Evolutionary conservation across 139 green algal species (phyloP), one percentile per base, ranked within the genome.

Genomic region (Chlamydomonas sp.): DNA sequence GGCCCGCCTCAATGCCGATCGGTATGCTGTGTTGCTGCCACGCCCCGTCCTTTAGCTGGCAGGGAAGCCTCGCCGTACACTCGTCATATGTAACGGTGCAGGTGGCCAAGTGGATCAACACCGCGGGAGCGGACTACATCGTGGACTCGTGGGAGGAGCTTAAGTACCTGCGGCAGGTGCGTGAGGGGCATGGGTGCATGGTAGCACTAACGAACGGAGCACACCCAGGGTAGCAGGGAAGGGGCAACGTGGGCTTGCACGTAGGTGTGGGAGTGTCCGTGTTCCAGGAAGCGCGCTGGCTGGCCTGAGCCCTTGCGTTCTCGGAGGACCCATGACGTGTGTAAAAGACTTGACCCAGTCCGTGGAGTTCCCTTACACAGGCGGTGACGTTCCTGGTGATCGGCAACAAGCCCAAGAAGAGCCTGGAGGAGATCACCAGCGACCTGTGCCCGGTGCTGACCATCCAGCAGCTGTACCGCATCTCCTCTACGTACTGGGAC

Each of bases 401-500:
- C 63, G 95, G 98, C 83, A 96, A 99, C 92, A 99, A 99, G 93
- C 94, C 95, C 75, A 98, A 98, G 86, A 99, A 99, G 94, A 96
- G 81, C 15, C 93, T 99, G 80, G 92, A 97, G 61, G 97, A 99
- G 91, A 99, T 99, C 91, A 98, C 95, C 7, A 89, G 92, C 72
- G 98, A 99, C 90, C 94, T 99, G 90, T 99, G 98, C 94, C 95
- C 96, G 3, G 92, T 96, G 69, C 95, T 99, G 72, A 94, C 85
- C 78, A 95, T 99, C 72, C 97, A 99, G 89, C 97, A 99, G 95
- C 94, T 99, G 81, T 99, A 99, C 96, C 96, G 98, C 89, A 99
- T 99, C 91, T 95, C 87, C 89, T 99, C 97, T 75, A 99, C 99
- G 98, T 99, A 99, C 96, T 97, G 95, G 96, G 96, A 98, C 77